A percentile compares a stretch with the other conserved stretches of the same genome.
phyloP scores from a whole-genome alignment of 2,329 filamentous ascomycete species.

The Aspergillus sp. region DNA sequence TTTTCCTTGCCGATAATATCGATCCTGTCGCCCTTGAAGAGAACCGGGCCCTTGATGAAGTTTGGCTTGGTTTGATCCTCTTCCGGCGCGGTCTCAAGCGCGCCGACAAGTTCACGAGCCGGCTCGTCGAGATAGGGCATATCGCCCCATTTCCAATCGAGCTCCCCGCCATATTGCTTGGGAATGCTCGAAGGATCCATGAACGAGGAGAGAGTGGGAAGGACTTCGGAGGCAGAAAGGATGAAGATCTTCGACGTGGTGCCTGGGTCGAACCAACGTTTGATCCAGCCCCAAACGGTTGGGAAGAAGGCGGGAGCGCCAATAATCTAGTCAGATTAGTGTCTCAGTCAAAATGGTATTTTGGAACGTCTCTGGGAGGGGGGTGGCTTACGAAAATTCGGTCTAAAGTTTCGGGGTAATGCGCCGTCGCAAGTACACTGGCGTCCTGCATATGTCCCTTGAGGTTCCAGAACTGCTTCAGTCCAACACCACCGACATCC shows the following conservation, averaged over 20 bases:
- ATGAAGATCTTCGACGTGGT: conserved; percentile 97
- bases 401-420: conserved; percentile 93
- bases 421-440: conserved; percentile 80
- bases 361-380: not conserved
- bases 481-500: conserved; percentile 80
- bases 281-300: conserved; percentile 89
- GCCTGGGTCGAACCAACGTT: conserved; percentile 91
- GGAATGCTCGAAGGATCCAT: conserved; percentile 83
- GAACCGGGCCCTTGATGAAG: conserved; percentile 36
- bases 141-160: conserved; percentile 80
- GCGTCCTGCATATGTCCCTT: conserved; percentile 93
- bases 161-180: conserved; percentile 81
- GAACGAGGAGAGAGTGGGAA: conserved; percentile 73
- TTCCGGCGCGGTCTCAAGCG: conserved; percentile 27
- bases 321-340: conserved; percentile 60
- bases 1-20: conserved; percentile 35
- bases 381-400: conserved; percentile 62
- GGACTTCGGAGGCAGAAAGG: conserved; percentile 69
- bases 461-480: conserved; percentile 95
- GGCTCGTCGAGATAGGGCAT: conserved; percentile 67
- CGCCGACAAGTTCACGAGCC: conserved; percentile 33
- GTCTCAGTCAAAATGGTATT: too few relatives aligned
- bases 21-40: conserved; percentile 35
- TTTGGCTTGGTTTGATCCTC: conserved; percentile 27
- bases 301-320: conserved; percentile 89